Percentiles rank a stretch among this genome's conserved stretches.
Conservation (phyloP, 2,329 filamentous ascomycete species). For the Phialophora expanda region DNA sequence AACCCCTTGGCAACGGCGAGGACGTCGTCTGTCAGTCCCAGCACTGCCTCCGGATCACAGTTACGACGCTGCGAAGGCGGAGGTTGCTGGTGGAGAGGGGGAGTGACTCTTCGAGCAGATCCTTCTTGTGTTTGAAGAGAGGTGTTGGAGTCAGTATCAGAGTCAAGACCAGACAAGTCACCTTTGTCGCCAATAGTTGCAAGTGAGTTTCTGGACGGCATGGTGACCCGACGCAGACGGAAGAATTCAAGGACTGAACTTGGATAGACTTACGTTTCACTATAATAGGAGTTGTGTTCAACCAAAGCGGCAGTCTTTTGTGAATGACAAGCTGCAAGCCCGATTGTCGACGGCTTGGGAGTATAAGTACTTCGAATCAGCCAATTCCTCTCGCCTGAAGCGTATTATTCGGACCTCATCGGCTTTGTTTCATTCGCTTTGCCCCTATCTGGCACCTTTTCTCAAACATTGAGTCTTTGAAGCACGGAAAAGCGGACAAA, state of each 20-base stretch:
- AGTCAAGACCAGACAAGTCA: neutral
- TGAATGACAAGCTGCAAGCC: neutral
- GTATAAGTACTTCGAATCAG: neutral
- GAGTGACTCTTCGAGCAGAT: neutral
- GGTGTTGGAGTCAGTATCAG: neutral
- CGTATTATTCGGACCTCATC: neutral
- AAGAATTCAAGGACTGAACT: neutral
- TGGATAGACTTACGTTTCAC: neutral
- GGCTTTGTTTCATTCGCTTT: neutral
- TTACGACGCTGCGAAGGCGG: neutral
- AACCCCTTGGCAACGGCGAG: neutral
- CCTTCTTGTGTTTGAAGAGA: neutral
- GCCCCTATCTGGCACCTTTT: neutral
- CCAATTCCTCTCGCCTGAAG: neutral
- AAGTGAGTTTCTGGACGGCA: neutral
- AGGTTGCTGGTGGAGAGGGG: neutral
- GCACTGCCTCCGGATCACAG: neutral
- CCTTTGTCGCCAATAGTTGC: neutral
- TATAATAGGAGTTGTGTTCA: neutral
- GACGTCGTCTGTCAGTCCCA: slow-evolving; percentile 1
- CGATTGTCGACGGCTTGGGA: neutral
- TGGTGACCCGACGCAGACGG: neutral
- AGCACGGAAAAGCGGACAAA: neutral
- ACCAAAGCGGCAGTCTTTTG: neutral
- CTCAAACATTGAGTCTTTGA: neutral